These are phyloP conservation scores for Moesziomyces antarcticus DNA, from an alignment of 1,284 basidiomycete species.

Conservation along the genomic window DNA sequence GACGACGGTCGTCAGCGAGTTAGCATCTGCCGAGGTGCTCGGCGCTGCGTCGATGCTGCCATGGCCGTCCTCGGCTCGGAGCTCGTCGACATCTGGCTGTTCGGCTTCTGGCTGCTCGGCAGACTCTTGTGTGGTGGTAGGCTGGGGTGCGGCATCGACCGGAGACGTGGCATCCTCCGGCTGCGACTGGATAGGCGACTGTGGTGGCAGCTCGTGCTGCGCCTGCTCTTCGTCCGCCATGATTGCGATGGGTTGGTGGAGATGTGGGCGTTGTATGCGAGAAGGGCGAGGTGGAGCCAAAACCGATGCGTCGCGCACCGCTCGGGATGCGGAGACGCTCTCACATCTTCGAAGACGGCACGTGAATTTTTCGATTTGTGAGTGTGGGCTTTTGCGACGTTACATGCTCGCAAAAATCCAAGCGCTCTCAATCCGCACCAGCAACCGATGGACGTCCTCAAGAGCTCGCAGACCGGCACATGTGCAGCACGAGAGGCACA, in stretches of 20 bases:
- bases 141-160: slow-evolving; percentile 2
- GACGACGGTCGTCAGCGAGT: slow-evolving; percentile 22
- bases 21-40: slow-evolving; percentile 10
- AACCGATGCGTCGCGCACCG: slow-evolving; percentile 1
- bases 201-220: slow-evolving; percentile 14
- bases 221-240: slow-evolving; percentile 39
- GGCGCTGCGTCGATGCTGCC: slow-evolving; percentile 25
- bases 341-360: slow-evolving; percentile 11
- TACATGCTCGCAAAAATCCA: slow-evolving; percentile 1
- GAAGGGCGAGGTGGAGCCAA: neutral
- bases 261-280: neutral
- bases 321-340: neutral
- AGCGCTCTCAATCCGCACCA: neutral
- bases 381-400: neutral
- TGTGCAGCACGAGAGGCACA: too few relatives aligned
- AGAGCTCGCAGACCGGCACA: too few relatives aligned
- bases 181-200: slow-evolving; percentile 3
- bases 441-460: too few relatives aligned
- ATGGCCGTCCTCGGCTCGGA: slow-evolving; percentile 8
- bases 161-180: neutral
- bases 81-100: slow-evolving; percentile 1
- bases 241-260: neutral
- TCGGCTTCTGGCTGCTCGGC: slow-evolving; percentile 3
- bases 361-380: slow-evolving; percentile 8
- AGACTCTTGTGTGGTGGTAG: neutral